Evolutionary conservation across 768 basidiomycete genomes (phyloP).

Genomic region (Phallus indusiatus): DNA sequence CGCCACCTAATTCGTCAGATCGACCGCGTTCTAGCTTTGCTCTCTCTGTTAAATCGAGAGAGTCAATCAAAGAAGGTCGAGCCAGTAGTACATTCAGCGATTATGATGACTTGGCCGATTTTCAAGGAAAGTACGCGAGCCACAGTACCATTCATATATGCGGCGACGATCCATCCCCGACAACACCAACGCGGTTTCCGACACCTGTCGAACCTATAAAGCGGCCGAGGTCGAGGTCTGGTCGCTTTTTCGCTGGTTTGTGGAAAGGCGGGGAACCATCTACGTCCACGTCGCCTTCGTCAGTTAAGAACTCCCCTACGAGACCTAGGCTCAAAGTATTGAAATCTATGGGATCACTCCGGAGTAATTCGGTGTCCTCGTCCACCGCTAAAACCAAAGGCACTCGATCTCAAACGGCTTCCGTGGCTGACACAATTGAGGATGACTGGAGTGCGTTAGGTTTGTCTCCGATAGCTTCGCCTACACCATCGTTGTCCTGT

Average conservation of each 20-base stretch:
- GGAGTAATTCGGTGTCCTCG: constrained; percentile 40
- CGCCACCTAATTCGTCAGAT: constrained; percentile 20
- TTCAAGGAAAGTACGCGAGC: constrained; percentile 80
- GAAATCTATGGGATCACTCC: constrained; percentile 71
- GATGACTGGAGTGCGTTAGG: constrained; percentile 1
- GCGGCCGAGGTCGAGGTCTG: constrained; percentile 50
- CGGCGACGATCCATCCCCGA: constrained; percentile 10
- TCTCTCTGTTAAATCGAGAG: background rate
- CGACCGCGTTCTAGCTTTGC: background rate
- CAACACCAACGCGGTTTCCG: background rate
- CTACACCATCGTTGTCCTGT: constrained; percentile 20
- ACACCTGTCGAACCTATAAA: constrained; percentile 17
- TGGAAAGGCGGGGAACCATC: constrained; percentile 37
- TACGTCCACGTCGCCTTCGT: background rate
- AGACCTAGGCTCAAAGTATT: constrained; percentile 52
- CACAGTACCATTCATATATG: constrained; percentile 58
- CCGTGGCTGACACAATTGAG: constrained; percentile 37
- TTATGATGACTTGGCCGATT: constrained; percentile 81
- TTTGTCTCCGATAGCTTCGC: background rate
- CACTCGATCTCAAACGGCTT: constrained; percentile 24
- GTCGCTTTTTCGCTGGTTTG: constrained; percentile 50
- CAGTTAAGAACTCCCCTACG: constrained; percentile 31
- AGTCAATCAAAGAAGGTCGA: constrained; percentile 22
- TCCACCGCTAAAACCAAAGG: constrained; percentile 17
- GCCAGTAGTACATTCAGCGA: constrained; percentile 79